Percentiles rank a stretch among this genome's conserved stretches.
Conservation (phyloP, 139 green algal species). For the Closterium sp. region DNA sequence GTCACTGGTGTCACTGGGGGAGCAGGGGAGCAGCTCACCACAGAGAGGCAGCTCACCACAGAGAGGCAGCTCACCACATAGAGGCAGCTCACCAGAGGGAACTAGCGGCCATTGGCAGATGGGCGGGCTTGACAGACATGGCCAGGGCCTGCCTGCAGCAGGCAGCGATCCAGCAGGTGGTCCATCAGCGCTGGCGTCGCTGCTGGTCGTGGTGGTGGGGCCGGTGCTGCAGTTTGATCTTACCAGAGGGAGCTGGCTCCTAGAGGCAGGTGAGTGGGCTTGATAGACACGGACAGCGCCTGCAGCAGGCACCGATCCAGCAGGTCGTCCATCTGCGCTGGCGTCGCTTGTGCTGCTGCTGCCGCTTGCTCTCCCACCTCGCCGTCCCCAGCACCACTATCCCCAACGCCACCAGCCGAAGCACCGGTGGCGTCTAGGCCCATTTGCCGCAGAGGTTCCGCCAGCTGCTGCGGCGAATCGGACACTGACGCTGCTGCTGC, state of each 20-base stretch:
- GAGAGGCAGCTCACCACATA: too few species aligned
- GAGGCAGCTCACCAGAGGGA: constrained; percentile 30
- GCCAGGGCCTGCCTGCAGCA: constrained; percentile 49
- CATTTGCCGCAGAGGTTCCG: background rate
- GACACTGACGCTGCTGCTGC: background rate
- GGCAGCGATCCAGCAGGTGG: constrained; percentile 33
- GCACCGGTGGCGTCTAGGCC: background rate
- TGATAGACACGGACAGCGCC: constrained; percentile 35
- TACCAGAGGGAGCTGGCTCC: constrained; percentile 42
- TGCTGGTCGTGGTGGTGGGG: background rate
- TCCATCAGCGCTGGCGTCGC: constrained; percentile 39
- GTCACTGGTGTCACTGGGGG: background rate
- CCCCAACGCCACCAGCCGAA: background rate
- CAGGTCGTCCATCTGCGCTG: constrained; percentile 44
- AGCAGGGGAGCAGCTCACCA: background rate
- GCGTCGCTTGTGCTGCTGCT: background rate
- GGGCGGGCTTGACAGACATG: constrained; percentile 41
- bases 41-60: constrained; percentile 32
- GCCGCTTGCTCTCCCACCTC: background rate
- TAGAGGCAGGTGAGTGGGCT: constrained; percentile 49
- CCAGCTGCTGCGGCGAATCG: background rate
- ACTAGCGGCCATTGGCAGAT: constrained; percentile 35
- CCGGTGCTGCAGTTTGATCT: background rate
- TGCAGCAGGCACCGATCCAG: constrained; percentile 45
- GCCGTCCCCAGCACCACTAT: background rate